phyloP scores from a whole-genome alignment of 768 basidiomycete species.

The Tulasnella sp. region DNA sequence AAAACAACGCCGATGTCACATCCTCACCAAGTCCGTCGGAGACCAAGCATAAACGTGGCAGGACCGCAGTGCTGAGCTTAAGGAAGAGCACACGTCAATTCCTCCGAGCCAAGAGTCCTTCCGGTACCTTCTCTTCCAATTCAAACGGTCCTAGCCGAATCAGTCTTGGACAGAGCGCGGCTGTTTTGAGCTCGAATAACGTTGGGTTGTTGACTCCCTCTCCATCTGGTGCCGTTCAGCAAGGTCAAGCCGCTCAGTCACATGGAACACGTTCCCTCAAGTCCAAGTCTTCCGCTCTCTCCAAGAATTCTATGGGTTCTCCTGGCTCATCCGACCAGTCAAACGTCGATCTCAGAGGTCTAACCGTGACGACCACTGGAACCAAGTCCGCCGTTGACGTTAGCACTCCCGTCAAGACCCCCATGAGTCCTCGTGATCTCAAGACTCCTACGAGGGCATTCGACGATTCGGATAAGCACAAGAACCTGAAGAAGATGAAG shows the following conservation, averaged over 20 bases:
- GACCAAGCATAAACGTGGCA: slow-evolving; percentile 48
- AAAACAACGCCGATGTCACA: too few relatives aligned
- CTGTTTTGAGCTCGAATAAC: not conserved
- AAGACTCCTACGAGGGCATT: slow-evolving; percentile 21
- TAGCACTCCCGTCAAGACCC: slow-evolving; percentile 23
- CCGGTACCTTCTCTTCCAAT: slow-evolving; percentile 24
- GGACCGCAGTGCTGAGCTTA: slow-evolving; percentile 55
- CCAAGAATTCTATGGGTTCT: slow-evolving; percentile 39
- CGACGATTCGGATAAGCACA: slow-evolving; percentile 45
- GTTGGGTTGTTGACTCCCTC: slow-evolving; percentile 50
- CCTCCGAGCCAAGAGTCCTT: slow-evolving; percentile 57
- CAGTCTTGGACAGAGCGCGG: slow-evolving; percentile 32
- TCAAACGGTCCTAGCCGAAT: slow-evolving; percentile 21
- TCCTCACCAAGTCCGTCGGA: slow-evolving; percentile 38
- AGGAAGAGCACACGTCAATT: slow-evolving; percentile 61
- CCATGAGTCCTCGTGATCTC: slow-evolving; percentile 19
- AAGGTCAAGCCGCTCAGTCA: slow-evolving; percentile 25
- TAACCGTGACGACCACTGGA: not conserved
- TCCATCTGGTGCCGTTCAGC: slow-evolving; percentile 39
- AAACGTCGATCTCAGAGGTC: slow-evolving; percentile 28
- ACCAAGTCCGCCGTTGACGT: slow-evolving; percentile 13
- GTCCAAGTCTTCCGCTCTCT: slow-evolving; percentile 66
- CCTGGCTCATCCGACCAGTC: slow-evolving; percentile 60
- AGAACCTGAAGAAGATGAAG: slow-evolving; percentile 77
- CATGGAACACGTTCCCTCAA: slow-evolving; percentile 52